Evolutionary conservation across 495 filamentous ascomycete genomes (phyloP).

Genomic region (Xylaria acuta): DNA sequence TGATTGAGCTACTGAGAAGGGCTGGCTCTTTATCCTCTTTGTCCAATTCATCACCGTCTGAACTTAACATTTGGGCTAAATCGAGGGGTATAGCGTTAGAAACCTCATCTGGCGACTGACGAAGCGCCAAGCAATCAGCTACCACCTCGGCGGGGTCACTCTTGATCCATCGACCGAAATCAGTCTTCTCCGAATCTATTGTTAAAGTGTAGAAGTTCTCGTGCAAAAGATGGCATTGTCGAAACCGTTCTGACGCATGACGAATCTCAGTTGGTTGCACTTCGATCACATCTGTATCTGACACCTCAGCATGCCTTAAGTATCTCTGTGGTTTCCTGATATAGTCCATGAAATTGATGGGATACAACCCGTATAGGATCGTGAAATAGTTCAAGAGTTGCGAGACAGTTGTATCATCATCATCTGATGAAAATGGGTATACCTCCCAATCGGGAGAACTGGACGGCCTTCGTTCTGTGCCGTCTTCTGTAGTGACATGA

Average conservation of each 20-base stretch:
- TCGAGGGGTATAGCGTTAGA: constrained; percentile 17
- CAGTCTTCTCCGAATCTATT: constrained; percentile 72
- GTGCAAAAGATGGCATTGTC: constrained; percentile 70
- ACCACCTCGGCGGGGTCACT: constrained; percentile 75
- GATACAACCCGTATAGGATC: constrained; percentile 77
- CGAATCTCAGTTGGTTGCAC: constrained; percentile 74
- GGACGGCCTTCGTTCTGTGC: constrained; percentile 37
- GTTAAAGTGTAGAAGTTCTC: constrained; percentile 76
- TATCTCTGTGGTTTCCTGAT: constrained; percentile 76
- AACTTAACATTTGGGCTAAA: constrained; percentile 10
- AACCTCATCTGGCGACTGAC: constrained; percentile 34
- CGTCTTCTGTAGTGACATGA: constrained; percentile 41
- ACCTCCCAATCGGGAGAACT: constrained; percentile 62
- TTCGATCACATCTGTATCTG: constrained; percentile 71
- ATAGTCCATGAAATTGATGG: constrained; percentile 79
- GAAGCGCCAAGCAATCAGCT: constrained; percentile 67
- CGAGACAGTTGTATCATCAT: constrained; percentile 66
- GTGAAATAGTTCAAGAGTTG: constrained; percentile 79
- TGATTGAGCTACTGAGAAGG: constrained; percentile 46
- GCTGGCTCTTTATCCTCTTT: constrained; percentile 30
- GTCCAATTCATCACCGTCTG: constrained; percentile 29
- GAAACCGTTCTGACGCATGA: constrained; percentile 68
- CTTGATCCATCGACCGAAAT: constrained; percentile 73
- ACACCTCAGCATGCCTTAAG: constrained; percentile 65
- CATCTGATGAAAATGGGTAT: constrained; percentile 59